phyloP scores from a whole-genome alignment of 2,329 filamentous ascomycete species.

The Pyrenophora graminea region DNA sequence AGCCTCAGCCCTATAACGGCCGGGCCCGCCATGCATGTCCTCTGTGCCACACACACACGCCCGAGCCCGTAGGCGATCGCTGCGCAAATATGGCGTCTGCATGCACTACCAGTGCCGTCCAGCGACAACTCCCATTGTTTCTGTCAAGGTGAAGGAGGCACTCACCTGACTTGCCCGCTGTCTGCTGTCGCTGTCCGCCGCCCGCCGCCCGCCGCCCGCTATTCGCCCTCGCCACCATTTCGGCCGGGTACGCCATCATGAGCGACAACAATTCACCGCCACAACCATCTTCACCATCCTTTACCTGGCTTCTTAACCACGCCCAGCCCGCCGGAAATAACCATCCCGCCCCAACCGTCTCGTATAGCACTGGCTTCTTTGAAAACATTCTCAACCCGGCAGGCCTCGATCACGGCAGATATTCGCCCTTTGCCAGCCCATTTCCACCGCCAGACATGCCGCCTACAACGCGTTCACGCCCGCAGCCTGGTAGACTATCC shows the following conservation, averaged over 20 bases:
- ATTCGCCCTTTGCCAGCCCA: conserved; percentile 18
- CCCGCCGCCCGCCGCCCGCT: not conserved
- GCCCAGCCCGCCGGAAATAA: conserved; percentile 19
- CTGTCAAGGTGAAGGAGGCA: conserved; percentile 2
- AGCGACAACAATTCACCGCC: conserved; percentile 5
- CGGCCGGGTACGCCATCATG: conserved; percentile 10
- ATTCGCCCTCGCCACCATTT: conserved; percentile 24
- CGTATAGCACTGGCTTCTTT: conserved; percentile 31
- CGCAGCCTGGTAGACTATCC: conserved; percentile 31
- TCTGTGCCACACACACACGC: conserved; percentile 1
- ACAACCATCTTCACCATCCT: conserved; percentile 8
- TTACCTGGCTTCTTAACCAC: conserved; percentile 3
- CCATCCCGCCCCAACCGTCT: conserved; percentile 19
- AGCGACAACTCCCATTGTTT: not conserved
- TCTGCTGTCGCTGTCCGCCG: conserved; percentile 3
- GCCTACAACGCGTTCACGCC: conserved; percentile 21
- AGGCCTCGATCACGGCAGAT: conserved; percentile 20
- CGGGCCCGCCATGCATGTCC: conserved; percentile 1
- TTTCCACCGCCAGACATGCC: conserved; percentile 16
- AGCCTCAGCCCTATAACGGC: conserved; percentile 12
- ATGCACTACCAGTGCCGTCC: not conserved
- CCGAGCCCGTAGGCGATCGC: conserved; percentile 7
- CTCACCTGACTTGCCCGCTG: not conserved
- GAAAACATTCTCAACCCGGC: conserved; percentile 38
- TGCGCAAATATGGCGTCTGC: conserved; percentile 1